Conservation (phyloP, 2,329 filamentous ascomycete species). For the Penicillium expansum region DNA sequence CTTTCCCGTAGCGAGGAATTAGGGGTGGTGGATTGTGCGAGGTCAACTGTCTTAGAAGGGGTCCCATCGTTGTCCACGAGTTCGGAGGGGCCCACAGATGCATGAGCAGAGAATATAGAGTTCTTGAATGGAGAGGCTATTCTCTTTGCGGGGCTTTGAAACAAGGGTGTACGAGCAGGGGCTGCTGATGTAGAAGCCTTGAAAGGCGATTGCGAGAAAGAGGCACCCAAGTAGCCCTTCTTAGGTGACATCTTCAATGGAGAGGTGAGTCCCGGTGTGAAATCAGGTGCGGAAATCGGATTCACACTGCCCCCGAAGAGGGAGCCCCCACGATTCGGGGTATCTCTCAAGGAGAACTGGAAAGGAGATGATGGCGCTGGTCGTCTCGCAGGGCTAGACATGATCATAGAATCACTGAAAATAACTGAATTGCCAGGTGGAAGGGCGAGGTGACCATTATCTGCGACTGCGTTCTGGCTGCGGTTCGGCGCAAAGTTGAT, state of each 20-base stretch:
- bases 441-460: conserved; percentile 25
- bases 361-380: conserved; percentile 43
- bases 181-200: conserved; percentile 37
- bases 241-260: conserved; percentile 46
- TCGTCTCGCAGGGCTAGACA: conserved; percentile 46
- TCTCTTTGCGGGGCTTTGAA: conserved; percentile 47
- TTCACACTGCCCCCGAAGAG: conserved; percentile 24
- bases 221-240: conserved; percentile 38
- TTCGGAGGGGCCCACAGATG: conserved; percentile 6
- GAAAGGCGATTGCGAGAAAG: conserved; percentile 35
- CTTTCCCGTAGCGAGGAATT: not conserved
- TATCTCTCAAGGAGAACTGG: conserved; percentile 43
- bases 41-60: not conserved
- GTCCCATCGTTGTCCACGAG: not conserved
- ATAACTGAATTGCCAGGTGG: conserved; percentile 30
- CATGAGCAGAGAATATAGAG: conserved; percentile 21
- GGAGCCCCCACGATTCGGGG: conserved; percentile 36
- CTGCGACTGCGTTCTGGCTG: conserved; percentile 13
- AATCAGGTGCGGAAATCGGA: conserved; percentile 22
- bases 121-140: conserved; percentile 41
- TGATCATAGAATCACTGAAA: conserved; percentile 34
- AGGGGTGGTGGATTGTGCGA: not conserved
- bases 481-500: conserved; percentile 36
- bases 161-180: conserved; percentile 36
- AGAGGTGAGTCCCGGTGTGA: conserved; percentile 34